Conservation (phyloP, 495 filamentous ascomycete species). For the Bacidia rubella region DNA sequence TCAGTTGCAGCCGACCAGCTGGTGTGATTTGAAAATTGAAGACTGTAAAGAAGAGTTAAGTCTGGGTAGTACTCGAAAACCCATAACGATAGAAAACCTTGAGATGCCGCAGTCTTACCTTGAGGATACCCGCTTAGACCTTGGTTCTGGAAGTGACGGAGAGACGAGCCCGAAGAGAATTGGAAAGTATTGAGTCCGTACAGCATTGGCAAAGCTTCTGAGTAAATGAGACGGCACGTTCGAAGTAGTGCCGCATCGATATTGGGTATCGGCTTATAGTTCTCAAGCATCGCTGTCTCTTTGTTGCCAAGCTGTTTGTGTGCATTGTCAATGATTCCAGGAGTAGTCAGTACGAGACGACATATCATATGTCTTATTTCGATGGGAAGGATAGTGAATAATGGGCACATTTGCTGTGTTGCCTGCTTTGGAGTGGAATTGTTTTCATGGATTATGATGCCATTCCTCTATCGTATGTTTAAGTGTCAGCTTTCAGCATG, state of each 20-base stretch:
- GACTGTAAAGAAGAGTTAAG: not conserved
- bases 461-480: not conserved
- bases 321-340: constrained; percentile 12
- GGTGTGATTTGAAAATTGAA: constrained; percentile 12
- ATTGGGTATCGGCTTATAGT: constrained; percentile 13
- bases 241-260: constrained; percentile 12
- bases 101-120: constrained; percentile 5
- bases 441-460: constrained; percentile 10
- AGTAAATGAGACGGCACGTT: constrained; percentile 13
- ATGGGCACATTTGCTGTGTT: constrained; percentile 8
- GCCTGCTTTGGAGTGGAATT: constrained; percentile 1
- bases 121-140: constrained; percentile 10
- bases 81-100: not conserved
- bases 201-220: constrained; percentile 13
- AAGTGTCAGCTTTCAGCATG: not conserved
- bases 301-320: constrained; percentile 15
- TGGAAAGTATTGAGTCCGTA: constrained; percentile 15
- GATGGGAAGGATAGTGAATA: constrained; percentile 9
- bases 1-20: constrained; percentile 10
- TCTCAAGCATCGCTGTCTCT: constrained; percentile 14
- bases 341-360: constrained; percentile 10
- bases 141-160: constrained; percentile 15
- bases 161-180: constrained; percentile 11
- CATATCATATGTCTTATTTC: constrained; percentile 17
- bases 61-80: not conserved